phyloP scores from a whole-genome alignment of 2,329 filamentous ascomycete species.

The Aspergillus novoparasiticus region DNA sequence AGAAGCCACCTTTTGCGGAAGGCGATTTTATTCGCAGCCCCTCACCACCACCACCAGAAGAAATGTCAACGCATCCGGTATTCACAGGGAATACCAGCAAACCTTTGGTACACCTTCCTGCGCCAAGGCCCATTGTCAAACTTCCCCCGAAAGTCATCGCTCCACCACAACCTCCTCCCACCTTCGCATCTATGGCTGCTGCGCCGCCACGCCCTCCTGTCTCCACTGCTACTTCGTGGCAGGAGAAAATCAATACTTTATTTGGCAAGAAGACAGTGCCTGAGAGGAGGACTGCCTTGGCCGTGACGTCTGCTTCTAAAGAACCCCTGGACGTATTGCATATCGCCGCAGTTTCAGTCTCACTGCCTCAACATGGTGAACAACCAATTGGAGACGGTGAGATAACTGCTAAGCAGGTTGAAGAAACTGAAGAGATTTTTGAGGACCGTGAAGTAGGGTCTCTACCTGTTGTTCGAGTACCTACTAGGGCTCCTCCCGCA shows the following conservation, averaged over 20 bases:
- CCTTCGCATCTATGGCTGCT: conserved; percentile 48
- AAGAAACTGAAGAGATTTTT: conserved; percentile 78
- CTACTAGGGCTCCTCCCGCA: conserved; percentile 61
- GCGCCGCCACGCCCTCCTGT: conserved; percentile 45
- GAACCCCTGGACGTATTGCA: conserved; percentile 63
- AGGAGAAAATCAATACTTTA: conserved; percentile 80
- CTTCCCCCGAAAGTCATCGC: conserved; percentile 65
- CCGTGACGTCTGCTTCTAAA: conserved; percentile 69
- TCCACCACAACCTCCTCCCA: conserved; percentile 48
- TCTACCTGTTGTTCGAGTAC: conserved; percentile 70
- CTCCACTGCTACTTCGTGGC: conserved; percentile 63
- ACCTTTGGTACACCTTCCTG: conserved; percentile 61
- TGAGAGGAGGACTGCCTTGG: conserved; percentile 58
- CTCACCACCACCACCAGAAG: conserved; percentile 62
- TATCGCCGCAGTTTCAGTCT: conserved; percentile 66
- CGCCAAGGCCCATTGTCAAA: conserved; percentile 72
- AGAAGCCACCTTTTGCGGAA: conserved; percentile 35
- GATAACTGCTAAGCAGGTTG: conserved; percentile 67
- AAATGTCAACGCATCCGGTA: conserved; percentile 57
- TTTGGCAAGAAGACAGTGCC: conserved; percentile 61
- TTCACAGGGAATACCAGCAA: conserved; percentile 53
- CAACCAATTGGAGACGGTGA: conserved; percentile 47
- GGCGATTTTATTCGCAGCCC: conserved; percentile 40
- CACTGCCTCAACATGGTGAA: conserved; percentile 57
- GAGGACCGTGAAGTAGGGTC: conserved; percentile 81